Evolutionary conservation across 2,329 filamentous ascomycete genomes (phyloP).

Genomic region (Tolypocladium album): DNA sequence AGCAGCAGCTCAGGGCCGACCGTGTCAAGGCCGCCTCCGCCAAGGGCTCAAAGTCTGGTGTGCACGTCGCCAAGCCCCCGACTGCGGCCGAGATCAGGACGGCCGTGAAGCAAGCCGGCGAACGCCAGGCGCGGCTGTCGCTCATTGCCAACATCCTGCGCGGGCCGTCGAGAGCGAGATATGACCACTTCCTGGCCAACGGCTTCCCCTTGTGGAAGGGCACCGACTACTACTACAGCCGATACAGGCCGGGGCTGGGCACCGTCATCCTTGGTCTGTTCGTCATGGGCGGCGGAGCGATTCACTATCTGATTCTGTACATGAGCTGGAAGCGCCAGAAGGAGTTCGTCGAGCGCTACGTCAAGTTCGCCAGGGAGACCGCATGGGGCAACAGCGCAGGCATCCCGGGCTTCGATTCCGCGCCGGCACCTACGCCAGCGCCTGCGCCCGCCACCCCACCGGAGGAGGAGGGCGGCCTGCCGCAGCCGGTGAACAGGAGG

Average conservation of each 20-base stretch:
- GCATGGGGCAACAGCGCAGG: conserved; percentile 81
- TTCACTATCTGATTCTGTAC: conserved; percentile 78
- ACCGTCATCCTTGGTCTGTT: conserved; percentile 76
- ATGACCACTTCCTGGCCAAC: conserved; percentile 87
- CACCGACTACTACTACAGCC: conserved; percentile 94
- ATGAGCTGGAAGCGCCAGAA: conserved; percentile 83
- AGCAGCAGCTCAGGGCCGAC: conserved; percentile 67
- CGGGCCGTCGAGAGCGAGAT: conserved; percentile 70
- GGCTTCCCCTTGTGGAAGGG: conserved; percentile 96
- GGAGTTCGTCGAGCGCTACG: conserved; percentile 86
- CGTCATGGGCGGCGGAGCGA: conserved; percentile 68
- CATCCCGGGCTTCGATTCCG: conserved; percentile 54
- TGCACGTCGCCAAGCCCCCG: conserved; percentile 60
- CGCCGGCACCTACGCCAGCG: conserved; percentile 27
- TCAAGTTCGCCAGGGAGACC: conserved; percentile 74
- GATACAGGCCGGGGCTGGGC: conserved; percentile 83
- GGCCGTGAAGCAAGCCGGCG: conserved; percentile 69
- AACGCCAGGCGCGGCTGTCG: conserved; percentile 74
- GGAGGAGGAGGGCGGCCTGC: conserved; percentile 39
- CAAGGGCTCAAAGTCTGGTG: conserved; percentile 45
- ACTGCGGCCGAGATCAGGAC: conserved; percentile 64
- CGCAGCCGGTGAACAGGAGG: conserved; percentile 64
- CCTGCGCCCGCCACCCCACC: conserved; percentile 32
- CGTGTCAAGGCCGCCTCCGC: conserved; percentile 42
- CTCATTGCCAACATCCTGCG: conserved; percentile 80